Conservation (phyloP, 2,329 filamentous ascomycete species). For the Pezizomycotina sp. region DNA sequence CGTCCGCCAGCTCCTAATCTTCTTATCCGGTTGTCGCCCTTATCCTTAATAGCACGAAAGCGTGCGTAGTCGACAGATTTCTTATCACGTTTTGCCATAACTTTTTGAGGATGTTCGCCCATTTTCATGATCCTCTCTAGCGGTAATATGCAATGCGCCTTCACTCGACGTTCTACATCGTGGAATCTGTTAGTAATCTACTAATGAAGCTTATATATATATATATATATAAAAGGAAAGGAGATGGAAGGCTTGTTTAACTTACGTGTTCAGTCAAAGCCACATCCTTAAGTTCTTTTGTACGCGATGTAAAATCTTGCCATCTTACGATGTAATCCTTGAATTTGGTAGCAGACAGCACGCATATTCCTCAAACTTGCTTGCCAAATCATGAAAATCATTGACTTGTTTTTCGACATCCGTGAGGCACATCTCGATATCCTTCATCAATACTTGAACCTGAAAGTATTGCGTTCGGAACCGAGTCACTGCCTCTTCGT, state of each 20-base stretch:
- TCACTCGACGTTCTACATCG: conserved; percentile 42
- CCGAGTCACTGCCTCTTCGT: conserved; percentile 63
- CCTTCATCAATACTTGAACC: conserved; percentile 77
- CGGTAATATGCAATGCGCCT: conserved; percentile 69
- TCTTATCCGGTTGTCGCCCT: conserved; percentile 76
- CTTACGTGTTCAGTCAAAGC: conserved; percentile 71
- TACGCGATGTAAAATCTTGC: conserved; percentile 74
- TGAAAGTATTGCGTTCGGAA: conserved; percentile 88
- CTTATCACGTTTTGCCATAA: conserved; percentile 90
- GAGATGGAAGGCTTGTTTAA: not conserved
- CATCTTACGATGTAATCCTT: conserved; percentile 86
- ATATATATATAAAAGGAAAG: conserved; percentile 14
- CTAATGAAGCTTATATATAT: conserved; percentile 23
- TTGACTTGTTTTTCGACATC: conserved; percentile 64
- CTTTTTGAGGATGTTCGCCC: conserved; percentile 66
- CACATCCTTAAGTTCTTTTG: conserved; percentile 69
- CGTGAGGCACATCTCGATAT: conserved; percentile 85
- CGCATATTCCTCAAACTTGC: conserved; percentile 69
- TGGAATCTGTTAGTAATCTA: conserved; percentile 4
- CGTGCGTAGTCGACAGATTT: conserved; percentile 78
- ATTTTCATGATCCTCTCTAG: conserved; percentile 62
- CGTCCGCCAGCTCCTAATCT: conserved; percentile 70
- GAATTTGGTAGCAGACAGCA: conserved; percentile 50
- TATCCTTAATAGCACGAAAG: conserved; percentile 57
- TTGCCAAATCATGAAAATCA: conserved; percentile 63